Evolutionary conservation across 441 rosid genomes (phyloP).

Genomic region (Pelargonium citronellum): DNA sequence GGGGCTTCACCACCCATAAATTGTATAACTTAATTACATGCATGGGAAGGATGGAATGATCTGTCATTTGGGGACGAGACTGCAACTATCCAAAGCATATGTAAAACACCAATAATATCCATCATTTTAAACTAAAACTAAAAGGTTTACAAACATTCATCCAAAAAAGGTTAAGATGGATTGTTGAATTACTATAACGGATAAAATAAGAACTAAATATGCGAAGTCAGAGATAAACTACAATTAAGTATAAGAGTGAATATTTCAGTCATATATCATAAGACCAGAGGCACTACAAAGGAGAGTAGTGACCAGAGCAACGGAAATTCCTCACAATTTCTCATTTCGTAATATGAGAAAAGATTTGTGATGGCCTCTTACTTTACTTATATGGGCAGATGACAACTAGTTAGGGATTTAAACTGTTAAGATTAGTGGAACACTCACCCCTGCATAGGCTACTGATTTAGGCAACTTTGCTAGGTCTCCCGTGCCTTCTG

Average conservation of each 20-base stretch:
- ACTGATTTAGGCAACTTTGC: slow-evolving; percentile 53
- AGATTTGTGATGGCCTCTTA: too few relatives aligned
- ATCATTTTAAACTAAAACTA: neutral
- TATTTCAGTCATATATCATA: neutral
- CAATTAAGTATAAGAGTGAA: neutral
- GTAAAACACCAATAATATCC: neutral
- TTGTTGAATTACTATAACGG: neutral
- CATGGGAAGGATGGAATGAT: neutral
- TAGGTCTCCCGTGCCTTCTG: slow-evolving; percentile 76
- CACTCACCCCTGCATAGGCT: slow-evolving; percentile 80
- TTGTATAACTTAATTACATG: neutral
- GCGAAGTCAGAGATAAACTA: neutral
- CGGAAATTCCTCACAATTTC: too few relatives aligned
- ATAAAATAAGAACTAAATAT: neutral
- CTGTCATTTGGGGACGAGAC: neutral
- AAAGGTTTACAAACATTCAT: neutral
- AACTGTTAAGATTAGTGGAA: slow-evolving; percentile 4
- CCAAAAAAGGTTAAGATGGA: neutral
- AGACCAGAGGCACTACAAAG: too few relatives aligned
- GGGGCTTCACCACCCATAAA: neutral
- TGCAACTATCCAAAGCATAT: neutral
- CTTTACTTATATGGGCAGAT: neutral
- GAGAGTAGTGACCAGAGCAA: too few relatives aligned
- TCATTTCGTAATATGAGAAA: too few relatives aligned
- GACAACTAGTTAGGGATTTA: neutral